These are phyloP conservation scores for Herpetospermum pedunculosum DNA, from an alignment of 306 rosid species.

Conservation along the genomic window DNA sequence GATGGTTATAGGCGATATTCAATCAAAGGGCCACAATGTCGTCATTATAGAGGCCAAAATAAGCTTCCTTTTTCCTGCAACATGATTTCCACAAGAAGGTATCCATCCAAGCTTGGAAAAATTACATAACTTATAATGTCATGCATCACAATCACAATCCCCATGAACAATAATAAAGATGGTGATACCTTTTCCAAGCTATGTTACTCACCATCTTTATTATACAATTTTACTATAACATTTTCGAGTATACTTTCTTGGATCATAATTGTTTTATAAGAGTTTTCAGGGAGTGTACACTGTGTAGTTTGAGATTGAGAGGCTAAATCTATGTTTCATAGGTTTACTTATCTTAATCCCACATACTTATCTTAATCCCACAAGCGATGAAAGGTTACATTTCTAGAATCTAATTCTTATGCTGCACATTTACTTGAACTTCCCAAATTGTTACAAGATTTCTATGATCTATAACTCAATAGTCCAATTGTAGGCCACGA, in stretches of 20 bases:
- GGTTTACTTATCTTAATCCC: not conserved
- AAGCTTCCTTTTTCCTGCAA: not conserved
- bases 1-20: too few relatives aligned
- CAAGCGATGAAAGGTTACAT: not conserved
- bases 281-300: not conserved
- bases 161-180: too few relatives aligned
- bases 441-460: too few relatives aligned
- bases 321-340: not conserved
- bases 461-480: not conserved
- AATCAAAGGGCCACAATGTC: too few relatives aligned
- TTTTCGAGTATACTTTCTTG: not conserved
- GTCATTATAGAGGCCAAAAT: not conserved
- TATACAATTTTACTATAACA: not conserved
- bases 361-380: not conserved
- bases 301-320: not conserved
- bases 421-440: not conserved
- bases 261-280: not conserved
- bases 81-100: not conserved
- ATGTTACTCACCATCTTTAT: not conserved
- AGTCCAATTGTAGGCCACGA: not conserved
- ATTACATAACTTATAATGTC: not conserved
- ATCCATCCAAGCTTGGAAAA: not conserved
- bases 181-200: too few relatives aligned
- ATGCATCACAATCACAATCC: not conserved
- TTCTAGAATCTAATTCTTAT: not conserved